Base-by-base conservation (phyloP, 2,329 filamentous ascomycete genomes). In the Phaeosphaeria sp. region DNA sequence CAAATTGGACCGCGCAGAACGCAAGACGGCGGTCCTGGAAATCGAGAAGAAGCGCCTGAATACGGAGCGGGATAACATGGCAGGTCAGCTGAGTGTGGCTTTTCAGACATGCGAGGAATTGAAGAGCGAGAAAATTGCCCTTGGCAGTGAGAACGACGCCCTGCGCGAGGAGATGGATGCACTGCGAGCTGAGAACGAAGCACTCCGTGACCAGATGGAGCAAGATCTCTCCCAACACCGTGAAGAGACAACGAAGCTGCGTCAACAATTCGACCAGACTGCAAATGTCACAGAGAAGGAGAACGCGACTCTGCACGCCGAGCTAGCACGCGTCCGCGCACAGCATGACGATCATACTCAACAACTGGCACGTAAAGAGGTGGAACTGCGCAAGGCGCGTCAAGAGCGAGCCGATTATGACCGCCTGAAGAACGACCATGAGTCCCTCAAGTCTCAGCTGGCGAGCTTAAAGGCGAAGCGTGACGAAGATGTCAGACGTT, bases 391-490 rank as follows among this genome's bases (percentile, higher is more conserved):
- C 2, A 76, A 71, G 48, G 74, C 75, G 20, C 72, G 70, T 47
- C 71, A 73, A 52, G 74, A 77, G 52, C 72, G 75, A 52, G 72
- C 68, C 13, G 77, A 78, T 52, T 74, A 68, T 53, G 69, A 71
- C 5, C 87, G 90, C 22, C 89, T 95, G 68, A 84, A 84, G 62
- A 87, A 85, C 54, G 90, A 94, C 67, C 90, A 94, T 71, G 85
- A 85, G 11, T 79, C 88, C 7, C 80, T 96, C 50, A 86, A 82
- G 60, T 84, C 85, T n/a, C 91, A 95, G 72, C 87, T 96, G 51
- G 85, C 90, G 47, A 89, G 90, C 50, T 81, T 95, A 10, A 89
- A 90, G 68, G 84, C 87, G 48, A 90, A 92, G 56, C 82, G 95
- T 13, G 84, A 89, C 55, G 81, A 85, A 25, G 77, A 79, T 25